Evolutionary conservation across 192 early-diverging fungal genomes (phyloP).

Genomic region (Phycomyces nitens): DNA sequence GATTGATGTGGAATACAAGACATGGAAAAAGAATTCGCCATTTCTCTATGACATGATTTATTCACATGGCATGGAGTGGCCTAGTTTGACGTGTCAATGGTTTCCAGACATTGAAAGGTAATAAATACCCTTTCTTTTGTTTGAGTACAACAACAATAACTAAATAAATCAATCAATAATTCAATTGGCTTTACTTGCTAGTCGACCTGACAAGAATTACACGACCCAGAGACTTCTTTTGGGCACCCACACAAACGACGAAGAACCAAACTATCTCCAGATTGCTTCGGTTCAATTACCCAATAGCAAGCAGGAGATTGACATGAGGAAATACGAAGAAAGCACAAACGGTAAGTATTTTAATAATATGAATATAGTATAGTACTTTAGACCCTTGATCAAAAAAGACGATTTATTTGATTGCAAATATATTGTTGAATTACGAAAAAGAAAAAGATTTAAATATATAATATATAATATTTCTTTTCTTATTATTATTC

Average conservation of each 20-base stretch:
- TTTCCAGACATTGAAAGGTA: slow-evolving; percentile 91
- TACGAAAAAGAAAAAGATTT: too few species aligned
- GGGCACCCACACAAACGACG: slow-evolving; percentile 96
- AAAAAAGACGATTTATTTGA: too few species aligned
- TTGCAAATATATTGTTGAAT: too few species aligned
- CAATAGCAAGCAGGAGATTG: slow-evolving; percentile 24
- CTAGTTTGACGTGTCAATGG: slow-evolving; percentile 96
- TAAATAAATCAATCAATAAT: too few species aligned
- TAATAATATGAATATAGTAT: too few species aligned
- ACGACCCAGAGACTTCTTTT: slow-evolving; percentile 83
- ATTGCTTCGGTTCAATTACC: slow-evolving; percentile 81
- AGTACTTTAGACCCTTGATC: too few species aligned
- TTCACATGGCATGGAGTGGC: slow-evolving; percentile 97
- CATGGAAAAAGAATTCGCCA: slow-evolving; percentile 99
- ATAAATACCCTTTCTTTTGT: background rate
- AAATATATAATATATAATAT: too few species aligned
- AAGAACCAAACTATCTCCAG: slow-evolving; percentile 95
- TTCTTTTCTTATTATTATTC: too few species aligned
- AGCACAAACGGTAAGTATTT: slow-evolving; percentile 22
- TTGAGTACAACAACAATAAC: too few species aligned
- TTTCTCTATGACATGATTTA: slow-evolving; percentile 97
- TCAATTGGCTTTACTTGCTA: too few species aligned
- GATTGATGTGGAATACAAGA: slow-evolving; percentile 96
- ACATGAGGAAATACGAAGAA: slow-evolving; percentile 36
- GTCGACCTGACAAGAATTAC: slow-evolving; percentile 81